Conservation (phyloP, 306 rosid genomes). For the Vigna hirtella region DNA sequence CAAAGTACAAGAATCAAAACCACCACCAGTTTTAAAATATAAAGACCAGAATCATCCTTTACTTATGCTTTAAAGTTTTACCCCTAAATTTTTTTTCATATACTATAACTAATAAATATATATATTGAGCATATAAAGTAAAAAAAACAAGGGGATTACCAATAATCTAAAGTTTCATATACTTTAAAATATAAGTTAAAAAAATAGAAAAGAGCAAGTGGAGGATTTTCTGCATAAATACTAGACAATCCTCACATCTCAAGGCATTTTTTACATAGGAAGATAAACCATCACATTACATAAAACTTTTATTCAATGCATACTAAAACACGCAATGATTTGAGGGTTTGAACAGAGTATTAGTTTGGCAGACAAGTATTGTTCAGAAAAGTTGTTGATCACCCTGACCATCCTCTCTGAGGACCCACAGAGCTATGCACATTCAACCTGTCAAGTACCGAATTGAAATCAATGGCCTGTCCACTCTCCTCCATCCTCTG, state of each 20-base stretch:
- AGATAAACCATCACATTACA: slow-evolving; percentile 51
- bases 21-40: not conserved
- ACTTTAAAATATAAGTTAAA: not conserved
- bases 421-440: slow-evolving; percentile 72
- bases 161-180: slow-evolving; percentile 3
- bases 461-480: slow-evolving; percentile 83
- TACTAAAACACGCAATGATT: slow-evolving; percentile 85
- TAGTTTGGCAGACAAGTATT: slow-evolving; percentile 1
- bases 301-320: slow-evolving; percentile 85
- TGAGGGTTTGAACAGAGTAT: slow-evolving; percentile 14
- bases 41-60: not conserved
- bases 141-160: not conserved
- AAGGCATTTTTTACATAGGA: slow-evolving; percentile 51
- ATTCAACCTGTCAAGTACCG: slow-evolving; percentile 87
- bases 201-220: slow-evolving; percentile 22
- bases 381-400: slow-evolving; percentile 32
- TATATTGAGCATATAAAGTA: not conserved
- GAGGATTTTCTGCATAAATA: slow-evolving; percentile 38
- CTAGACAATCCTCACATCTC: slow-evolving; percentile 43
- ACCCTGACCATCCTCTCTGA: slow-evolving; percentile 87
- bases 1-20: not conserved
- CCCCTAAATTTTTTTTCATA: not conserved
- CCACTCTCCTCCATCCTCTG: slow-evolving; percentile 98
- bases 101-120: not conserved
- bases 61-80: not conserved